Percentiles rank a stretch among this genome's conserved stretches.
Evolutionary conservation across 371 early-diverging fungal genomes (phyloP).

Genomic region (Zopfochytrium polystomum): DNA sequence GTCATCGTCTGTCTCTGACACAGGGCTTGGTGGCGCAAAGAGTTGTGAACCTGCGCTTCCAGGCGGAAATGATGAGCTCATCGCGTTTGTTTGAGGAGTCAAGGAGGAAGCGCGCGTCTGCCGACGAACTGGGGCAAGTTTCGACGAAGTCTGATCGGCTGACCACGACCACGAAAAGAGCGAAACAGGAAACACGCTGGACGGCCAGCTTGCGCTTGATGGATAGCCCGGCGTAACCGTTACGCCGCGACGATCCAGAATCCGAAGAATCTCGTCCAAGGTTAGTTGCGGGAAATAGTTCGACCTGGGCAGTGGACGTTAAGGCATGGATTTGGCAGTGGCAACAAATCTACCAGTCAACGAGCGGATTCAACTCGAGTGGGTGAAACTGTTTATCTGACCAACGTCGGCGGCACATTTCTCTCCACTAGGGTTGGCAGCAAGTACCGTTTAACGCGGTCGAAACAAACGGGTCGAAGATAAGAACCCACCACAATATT

Average conservation of each 20-base stretch:
- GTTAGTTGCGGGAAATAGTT: background rate
- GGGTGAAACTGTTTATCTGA: conserved; percentile 16
- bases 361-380: conserved; percentile 20
- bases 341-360: too few relatives aligned
- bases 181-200: conserved; percentile 16
- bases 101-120: too few relatives aligned
- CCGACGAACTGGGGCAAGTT: too few relatives aligned
- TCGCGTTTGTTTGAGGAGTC: too few relatives aligned
- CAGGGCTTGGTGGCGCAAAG: background rate
- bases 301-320: background rate
- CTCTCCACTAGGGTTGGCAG: conserved; percentile 5
- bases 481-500: too few relatives aligned
- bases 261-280: conserved; percentile 3
- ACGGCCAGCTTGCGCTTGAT: conserved; percentile 19
- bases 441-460: too few relatives aligned
- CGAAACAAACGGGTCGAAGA: too few relatives aligned
- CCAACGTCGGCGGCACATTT: conserved; percentile 12
- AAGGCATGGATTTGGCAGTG: too few relatives aligned
- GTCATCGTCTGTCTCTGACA: background rate
- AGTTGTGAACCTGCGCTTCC: background rate
- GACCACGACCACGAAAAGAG: conserved; percentile 19
- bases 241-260: conserved; percentile 17
- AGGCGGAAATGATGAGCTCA: too few relatives aligned
- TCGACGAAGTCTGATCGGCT: too few relatives aligned
- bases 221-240: conserved; percentile 4